phyloP scores from a whole-genome alignment of 2,329 filamentous ascomycete genomes.

The Pseudofabraea citricarpa region DNA sequence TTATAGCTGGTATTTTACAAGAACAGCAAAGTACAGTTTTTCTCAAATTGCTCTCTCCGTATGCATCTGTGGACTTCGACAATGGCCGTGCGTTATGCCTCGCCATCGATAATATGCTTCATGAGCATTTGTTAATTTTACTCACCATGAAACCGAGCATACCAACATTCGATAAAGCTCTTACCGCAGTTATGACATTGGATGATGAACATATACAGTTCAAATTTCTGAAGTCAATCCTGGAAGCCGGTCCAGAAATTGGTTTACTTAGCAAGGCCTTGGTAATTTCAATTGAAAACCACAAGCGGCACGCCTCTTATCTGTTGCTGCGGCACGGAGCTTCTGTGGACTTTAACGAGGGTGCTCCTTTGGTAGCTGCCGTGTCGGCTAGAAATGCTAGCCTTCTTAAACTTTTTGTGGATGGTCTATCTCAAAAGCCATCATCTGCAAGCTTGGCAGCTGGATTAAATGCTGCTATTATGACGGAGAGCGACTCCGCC shows the following conservation, averaged over 20 bases:
- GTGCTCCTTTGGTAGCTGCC: slow-evolving; percentile 8
- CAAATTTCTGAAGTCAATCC: slow-evolving; percentile 11
- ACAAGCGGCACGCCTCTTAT: slow-evolving; percentile 8
- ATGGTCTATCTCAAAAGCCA: slow-evolving; percentile 6
- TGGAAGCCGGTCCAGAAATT: slow-evolving; percentile 6
- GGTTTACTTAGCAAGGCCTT: slow-evolving; percentile 12
- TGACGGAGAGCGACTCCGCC: background rate
- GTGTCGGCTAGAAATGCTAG: slow-evolving; percentile 9
- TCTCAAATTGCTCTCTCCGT: slow-evolving; percentile 8
- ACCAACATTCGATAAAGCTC: slow-evolving; percentile 8
- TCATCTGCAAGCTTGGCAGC: slow-evolving; percentile 6
- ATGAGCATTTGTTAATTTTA: slow-evolving; percentile 9
- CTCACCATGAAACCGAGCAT: slow-evolving; percentile 10
- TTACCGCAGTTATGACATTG: slow-evolving; percentile 10
- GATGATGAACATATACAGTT: slow-evolving; percentile 8
- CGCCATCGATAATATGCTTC: slow-evolving; percentile 7
- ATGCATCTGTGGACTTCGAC: slow-evolving; percentile 9
- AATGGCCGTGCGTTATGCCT: slow-evolving; percentile 12
- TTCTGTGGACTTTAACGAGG: slow-evolving; percentile 10
- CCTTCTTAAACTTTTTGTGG: slow-evolving; percentile 11
- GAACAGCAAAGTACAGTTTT: slow-evolving; percentile 12
- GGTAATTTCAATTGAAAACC: slow-evolving; percentile 6
- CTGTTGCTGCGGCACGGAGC: slow-evolving; percentile 11
- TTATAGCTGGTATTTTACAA: slow-evolving; percentile 7
- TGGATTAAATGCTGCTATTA: slow-evolving; percentile 10